These are phyloP conservation scores for Orbilia quercus DNA, from an alignment of 2,329 filamentous ascomycete species.

Conservation along the genomic window DNA sequence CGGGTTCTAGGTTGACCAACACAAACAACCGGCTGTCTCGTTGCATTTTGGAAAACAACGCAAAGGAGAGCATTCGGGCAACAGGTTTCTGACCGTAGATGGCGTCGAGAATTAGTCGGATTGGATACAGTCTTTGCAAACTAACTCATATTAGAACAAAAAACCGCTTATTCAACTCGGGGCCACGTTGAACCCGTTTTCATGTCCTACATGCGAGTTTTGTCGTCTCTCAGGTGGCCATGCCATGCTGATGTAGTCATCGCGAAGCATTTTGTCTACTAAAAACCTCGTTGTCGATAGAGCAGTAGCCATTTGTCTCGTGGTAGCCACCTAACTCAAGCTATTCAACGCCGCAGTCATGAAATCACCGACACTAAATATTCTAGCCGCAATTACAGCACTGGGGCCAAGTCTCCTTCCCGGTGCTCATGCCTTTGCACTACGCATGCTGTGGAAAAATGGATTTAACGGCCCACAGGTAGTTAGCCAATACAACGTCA, in stretches of 20 bases:
- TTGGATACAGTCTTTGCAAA: no score
- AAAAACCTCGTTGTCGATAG: no score
- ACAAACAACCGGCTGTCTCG: not conserved
- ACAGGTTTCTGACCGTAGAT: no score
- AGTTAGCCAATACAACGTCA: not conserved
- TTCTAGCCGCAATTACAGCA: not conserved
- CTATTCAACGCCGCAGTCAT: slow-evolving; percentile 2
- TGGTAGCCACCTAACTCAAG: not conserved
- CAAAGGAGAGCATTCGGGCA: not conserved
- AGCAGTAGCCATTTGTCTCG: no score
- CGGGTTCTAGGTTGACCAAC: not conserved
- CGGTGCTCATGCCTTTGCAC: slow-evolving; percentile 22
- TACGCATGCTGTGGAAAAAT: slow-evolving; percentile 40
- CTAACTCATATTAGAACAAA: no score
- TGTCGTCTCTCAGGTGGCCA: no score
- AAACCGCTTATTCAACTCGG: no score
- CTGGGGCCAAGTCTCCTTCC: slow-evolving; percentile 18
- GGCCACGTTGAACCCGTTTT: no score
- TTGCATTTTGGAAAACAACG: not conserved
- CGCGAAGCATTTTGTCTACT: no score
- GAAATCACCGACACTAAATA: not conserved
- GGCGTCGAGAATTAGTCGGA: no score
- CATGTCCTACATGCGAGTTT: no score
- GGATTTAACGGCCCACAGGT: slow-evolving; percentile 4
- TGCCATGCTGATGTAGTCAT: not conserved